A percentile compares a stretch with the other conserved stretches of the same genome.
Conservation (phyloP, 179 eudicot genomes). For the Spergularia azorica region DNA sequence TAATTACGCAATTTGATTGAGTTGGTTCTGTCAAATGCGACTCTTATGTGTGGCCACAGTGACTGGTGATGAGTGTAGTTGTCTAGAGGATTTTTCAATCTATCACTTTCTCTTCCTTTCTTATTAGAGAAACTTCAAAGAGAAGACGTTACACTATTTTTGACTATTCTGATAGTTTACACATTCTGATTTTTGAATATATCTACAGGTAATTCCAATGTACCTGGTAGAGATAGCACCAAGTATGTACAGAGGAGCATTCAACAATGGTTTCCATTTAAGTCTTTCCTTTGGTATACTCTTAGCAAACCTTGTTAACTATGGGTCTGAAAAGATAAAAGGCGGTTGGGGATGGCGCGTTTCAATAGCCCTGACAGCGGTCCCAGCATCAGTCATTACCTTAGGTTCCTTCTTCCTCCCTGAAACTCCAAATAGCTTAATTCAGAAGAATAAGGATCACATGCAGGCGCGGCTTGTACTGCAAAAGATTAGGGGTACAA, state of each 20-base stretch:
- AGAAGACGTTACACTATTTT: not conserved
- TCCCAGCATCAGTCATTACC: slow-evolving; percentile 31
- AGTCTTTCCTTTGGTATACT: slow-evolving; percentile 32
- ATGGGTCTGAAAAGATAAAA: slow-evolving; percentile 37
- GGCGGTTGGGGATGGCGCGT: slow-evolving; percentile 46
- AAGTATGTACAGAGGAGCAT: slow-evolving; percentile 41
- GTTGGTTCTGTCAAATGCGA: not conserved
- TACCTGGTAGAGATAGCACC: slow-evolving; percentile 46
- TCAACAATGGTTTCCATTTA: slow-evolving; percentile 40
- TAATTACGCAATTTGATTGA: not conserved
- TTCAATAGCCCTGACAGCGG: slow-evolving; percentile 29
- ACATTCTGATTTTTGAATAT: not conserved
- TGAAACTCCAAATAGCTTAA: slow-evolving; percentile 40
- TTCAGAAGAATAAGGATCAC: slow-evolving; percentile 22
- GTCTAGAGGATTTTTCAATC: not conserved
- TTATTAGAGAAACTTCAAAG: not conserved
- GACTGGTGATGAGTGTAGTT: too few species aligned
- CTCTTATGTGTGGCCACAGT: not conserved
- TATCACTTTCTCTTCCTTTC: not conserved
- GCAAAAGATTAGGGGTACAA: slow-evolving; percentile 31
- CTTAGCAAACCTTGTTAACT: slow-evolving; percentile 39
- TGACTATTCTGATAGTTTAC: not conserved
- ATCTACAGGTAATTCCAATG: slow-evolving; percentile 36
- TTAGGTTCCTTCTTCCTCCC: slow-evolving; percentile 37
- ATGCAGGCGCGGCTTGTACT: slow-evolving; percentile 23